Evolutionary conservation across 2,329 filamentous ascomycete species (phyloP).

Genomic region (Xylaria sp.): DNA sequence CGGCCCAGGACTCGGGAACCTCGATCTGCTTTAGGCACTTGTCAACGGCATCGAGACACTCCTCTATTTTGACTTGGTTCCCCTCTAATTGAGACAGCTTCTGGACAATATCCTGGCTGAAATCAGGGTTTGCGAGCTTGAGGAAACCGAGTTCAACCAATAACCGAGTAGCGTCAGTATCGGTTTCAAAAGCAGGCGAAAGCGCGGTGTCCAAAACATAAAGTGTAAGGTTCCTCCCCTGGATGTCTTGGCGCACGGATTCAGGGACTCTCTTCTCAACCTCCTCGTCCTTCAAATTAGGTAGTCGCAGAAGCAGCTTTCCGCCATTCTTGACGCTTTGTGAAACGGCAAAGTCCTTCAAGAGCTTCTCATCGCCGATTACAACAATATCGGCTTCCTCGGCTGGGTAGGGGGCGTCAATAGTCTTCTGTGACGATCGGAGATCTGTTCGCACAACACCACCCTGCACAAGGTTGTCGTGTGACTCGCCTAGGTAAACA

Average conservation of each 20-base stretch:
- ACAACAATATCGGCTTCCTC: slow-evolving; percentile 81
- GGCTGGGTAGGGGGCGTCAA: slow-evolving; percentile 86
- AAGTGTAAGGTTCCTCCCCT: slow-evolving; percentile 75
- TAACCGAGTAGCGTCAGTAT: slow-evolving; percentile 69
- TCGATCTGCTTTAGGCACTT: slow-evolving; percentile 78
- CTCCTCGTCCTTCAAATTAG: slow-evolving; percentile 86
- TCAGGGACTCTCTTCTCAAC: slow-evolving; percentile 85
- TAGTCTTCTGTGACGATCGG: slow-evolving; percentile 80
- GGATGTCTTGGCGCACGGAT: slow-evolving; percentile 75
- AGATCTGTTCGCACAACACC: slow-evolving; percentile 87
- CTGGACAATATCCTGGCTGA: slow-evolving; percentile 69
- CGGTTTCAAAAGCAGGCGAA: slow-evolving; percentile 74
- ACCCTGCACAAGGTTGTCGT: slow-evolving; percentile 75
- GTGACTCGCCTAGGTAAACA: slow-evolving; percentile 69
- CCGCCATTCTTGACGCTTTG: slow-evolving; percentile 75
- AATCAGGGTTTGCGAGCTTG: slow-evolving; percentile 75
- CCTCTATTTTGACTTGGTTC: slow-evolving; percentile 59
- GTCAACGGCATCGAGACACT: slow-evolving; percentile 74
- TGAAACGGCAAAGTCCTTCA: slow-evolving; percentile 80
- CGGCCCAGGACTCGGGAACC: slow-evolving; percentile 82
- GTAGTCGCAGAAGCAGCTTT: slow-evolving; percentile 78
- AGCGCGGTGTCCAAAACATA: slow-evolving; percentile 78
- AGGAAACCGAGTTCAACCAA: slow-evolving; percentile 86
- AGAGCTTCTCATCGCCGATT: slow-evolving; percentile 80
- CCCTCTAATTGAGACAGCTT: slow-evolving; percentile 72